phyloP scores from a whole-genome alignment of 306 rosid genomes.

The Mucuna pruriens region DNA sequence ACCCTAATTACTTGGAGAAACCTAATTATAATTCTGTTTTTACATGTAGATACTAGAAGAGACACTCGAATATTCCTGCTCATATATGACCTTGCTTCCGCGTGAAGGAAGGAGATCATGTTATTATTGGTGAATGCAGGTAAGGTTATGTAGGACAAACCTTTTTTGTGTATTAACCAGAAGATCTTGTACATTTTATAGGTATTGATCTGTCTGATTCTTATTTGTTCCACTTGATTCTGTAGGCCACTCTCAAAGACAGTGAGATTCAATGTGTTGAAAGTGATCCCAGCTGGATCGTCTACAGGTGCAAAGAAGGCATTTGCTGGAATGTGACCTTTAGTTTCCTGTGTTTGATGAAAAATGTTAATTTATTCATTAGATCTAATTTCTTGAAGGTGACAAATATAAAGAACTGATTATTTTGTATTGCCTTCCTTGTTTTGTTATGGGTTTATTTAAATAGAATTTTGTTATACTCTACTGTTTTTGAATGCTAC shows the following conservation, averaged over 20 bases:
- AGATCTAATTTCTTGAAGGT: too few species aligned
- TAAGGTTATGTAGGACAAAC: conserved; percentile 18
- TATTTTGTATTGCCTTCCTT: too few species aligned
- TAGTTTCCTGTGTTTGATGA: conserved; percentile 6
- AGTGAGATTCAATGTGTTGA: conserved; percentile 82
- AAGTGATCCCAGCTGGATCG: conserved; percentile 85
- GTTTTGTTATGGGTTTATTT: too few species aligned
- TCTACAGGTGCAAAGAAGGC: conserved; percentile 76
- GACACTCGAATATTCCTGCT: conserved; percentile 86
- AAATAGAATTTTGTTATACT: too few species aligned
- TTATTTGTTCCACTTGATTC: neutral
- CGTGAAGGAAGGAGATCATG: conserved; percentile 92
- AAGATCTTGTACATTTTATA: neutral
- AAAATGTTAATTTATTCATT: too few species aligned
- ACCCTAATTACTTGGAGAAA: too few species aligned
- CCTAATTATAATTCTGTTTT: neutral
- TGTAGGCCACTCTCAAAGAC: conserved; percentile 87
- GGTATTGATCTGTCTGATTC: neutral
- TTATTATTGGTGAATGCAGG: conserved; percentile 91
- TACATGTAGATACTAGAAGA: conserved; percentile 65
- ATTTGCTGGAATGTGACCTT: conserved; percentile 63
- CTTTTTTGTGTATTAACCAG: neutral
- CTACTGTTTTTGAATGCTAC: too few species aligned
- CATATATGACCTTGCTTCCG: conserved; percentile 89
- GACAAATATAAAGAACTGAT: too few species aligned